phyloP scores from a whole-genome alignment of 1,284 basidiomycete species.

The Moesziomyces globuligerus region DNA sequence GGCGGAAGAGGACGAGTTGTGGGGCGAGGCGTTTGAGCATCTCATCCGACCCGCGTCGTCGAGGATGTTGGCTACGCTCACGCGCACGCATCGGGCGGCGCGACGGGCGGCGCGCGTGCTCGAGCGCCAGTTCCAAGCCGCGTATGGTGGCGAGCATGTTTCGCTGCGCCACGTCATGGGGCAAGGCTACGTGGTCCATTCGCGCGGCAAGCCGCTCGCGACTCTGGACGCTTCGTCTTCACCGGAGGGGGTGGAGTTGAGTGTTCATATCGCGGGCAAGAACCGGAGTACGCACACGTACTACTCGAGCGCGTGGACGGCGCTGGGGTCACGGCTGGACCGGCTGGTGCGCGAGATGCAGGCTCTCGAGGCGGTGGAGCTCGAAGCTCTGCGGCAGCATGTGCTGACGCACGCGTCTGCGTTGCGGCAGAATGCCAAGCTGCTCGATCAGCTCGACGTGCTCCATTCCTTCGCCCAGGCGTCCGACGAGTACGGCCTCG shows the following conservation, averaged over 20 bases:
- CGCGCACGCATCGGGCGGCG: conserved; percentile 36
- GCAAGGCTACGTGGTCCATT: conserved; percentile 64
- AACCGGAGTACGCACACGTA: conserved; percentile 57
- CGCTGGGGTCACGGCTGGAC: conserved; percentile 46
- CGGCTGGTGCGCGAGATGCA: conserved; percentile 40
- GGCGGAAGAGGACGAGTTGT: conserved; percentile 18
- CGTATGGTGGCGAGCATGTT: conserved; percentile 35
- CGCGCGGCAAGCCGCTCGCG: conserved; percentile 33
- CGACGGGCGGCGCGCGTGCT: conserved; percentile 42
- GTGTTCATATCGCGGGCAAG: conserved; percentile 53
- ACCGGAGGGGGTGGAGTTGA: conserved; percentile 10
- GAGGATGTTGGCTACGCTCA: conserved; percentile 32
- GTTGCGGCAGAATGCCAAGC: conserved; percentile 77
- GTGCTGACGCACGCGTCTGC: conserved; percentile 26
- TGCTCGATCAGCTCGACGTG: conserved; percentile 90
- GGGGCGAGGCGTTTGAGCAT: conserved; percentile 64
- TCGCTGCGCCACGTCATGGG: conserved; percentile 56
- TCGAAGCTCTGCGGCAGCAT: conserved; percentile 53
- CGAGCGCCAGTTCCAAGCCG: conserved; percentile 34
- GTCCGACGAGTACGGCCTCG: conserved; percentile 81
- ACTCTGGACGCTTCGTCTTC: not conserved
- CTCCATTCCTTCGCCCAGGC: conserved; percentile 82
- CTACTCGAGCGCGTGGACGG: conserved; percentile 52
- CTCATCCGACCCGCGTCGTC: conserved; percentile 60
- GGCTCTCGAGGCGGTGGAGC: conserved; percentile 41